These are phyloP conservation scores for Acarospora socialis DNA, from an alignment of 2,329 filamentous ascomycete genomes.

Conservation along the genomic window DNA sequence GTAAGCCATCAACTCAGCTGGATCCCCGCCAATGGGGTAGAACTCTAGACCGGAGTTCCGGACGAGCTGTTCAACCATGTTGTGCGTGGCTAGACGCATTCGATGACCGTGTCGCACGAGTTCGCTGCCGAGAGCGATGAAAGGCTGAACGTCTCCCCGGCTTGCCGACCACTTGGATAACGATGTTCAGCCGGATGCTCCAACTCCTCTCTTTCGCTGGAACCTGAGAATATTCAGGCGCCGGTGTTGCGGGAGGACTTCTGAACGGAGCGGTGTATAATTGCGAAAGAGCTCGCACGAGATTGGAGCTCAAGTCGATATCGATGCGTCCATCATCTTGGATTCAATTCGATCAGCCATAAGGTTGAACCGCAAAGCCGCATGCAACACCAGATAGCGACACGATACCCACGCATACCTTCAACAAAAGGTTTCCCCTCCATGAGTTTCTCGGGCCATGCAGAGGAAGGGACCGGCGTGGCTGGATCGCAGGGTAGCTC, in stretches of 20 bases:
- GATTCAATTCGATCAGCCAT: no score
- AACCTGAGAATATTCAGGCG: neutral
- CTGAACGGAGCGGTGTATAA: slow-evolving; percentile 10
- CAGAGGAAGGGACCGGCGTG: no score
- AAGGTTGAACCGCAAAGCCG: no score
- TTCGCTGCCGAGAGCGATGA: slow-evolving; percentile 40
- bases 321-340: slow-evolving; percentile 16
- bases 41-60: slow-evolving; percentile 40
- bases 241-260: slow-evolving; percentile 6
- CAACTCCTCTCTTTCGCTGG: slow-evolving; percentile 4
- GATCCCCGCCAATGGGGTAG: slow-evolving; percentile 43
- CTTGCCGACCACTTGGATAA: slow-evolving; percentile 42
- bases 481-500: no score
- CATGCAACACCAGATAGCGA: no score
- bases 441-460: no score
- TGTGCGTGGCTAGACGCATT: slow-evolving; percentile 43
- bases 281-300: slow-evolving; percentile 10
- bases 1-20: slow-evolving; percentile 37
- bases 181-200: slow-evolving; percentile 31
- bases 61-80: slow-evolving; percentile 40
- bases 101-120: slow-evolving; percentile 38
- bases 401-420: no score
- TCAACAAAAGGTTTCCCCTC: no score
- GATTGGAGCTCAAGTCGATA: slow-evolving; percentile 14
- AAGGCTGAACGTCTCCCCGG: slow-evolving; percentile 44